Evolutionary conservation across 495 filamentous ascomycete species (phyloP), one percentile per base, ranked within the genome.

Genomic region (Talaromyces wortmannii): DNA sequence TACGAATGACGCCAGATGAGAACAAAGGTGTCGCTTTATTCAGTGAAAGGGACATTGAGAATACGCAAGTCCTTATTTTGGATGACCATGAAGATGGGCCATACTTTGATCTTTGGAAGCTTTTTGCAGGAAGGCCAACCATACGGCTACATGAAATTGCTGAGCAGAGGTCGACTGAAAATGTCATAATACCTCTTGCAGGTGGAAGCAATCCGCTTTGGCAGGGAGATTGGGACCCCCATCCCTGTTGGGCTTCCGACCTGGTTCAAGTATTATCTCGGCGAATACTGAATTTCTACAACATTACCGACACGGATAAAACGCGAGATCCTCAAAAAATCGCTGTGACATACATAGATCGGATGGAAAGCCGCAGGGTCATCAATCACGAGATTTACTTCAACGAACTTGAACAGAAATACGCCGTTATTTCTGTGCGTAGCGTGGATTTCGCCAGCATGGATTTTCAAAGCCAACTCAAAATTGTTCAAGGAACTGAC

Each of bases 121-220:
- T 72, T 17, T 62, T 53, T 23, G 59, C 66, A 8, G 48, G 59
- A 12, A 58, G 54, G 53, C 62, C 57, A 29, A 42, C 57, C 5
- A 16, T 65, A n/a, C 67, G 67, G 17, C 30, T 64, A 33, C 55
- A 57, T 11, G 56, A 67, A 32, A 32, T 65, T 31, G 16, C 61
- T 10, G 23, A 47, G 8, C 16, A 50, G 45, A 47, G 29, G 58
- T 57, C 40, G 53, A 56, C 50, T 55, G 62, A 11, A 46, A 70
- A 70, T 48, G 51, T 75, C 29, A 67, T 74, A 56, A 45, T 75
- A 18, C 72, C 71, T 17, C 55, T 71, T 8, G 51, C 69, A 32
- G 72, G 72, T 17, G 67, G 52, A 23, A 60, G 61, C 46, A 71
- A 65, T 61, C 68, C 72, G 6, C 58, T 73, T 13, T 74, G 72